Base-by-base conservation (phyloP, 176 grass and related monocot genomes). In the Oryza meridionalis region DNA sequence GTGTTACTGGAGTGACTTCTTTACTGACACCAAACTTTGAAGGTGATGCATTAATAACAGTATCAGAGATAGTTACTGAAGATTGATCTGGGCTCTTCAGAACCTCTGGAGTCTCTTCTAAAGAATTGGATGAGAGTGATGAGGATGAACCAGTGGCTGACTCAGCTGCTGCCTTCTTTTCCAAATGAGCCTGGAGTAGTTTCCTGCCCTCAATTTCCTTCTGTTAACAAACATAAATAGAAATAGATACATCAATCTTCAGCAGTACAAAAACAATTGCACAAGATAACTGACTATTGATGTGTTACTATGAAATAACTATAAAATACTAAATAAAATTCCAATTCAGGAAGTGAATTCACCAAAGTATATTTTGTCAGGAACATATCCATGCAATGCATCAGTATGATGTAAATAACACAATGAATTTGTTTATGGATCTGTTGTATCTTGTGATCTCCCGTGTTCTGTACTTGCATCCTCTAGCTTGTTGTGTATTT, bases 191-290 rank as follows among this genome's bases (percentile, higher is more conserved):
- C 80, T 90, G 79, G 33, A 90, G 83, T 69, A 90, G 75, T 84
- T 87, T 86, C 70, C 81, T 87, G 27, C 89, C 89, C 70, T 90
- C 84, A 84, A 84, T 84, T 86, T 90, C 88, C 69, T 83, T 90
- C 88, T 90, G 88, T n/a, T 83, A 80, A 90, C 38, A 90, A 42
- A 21, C 61, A 87, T 43, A 75, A 79, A 87, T 82, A 49, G 72
- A 89, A 67, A 86, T 69, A 75, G 42, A 75, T 31, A 37, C 55
- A 65, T 79, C 50, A 83, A 83, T 65, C 70, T 79, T 80, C 63
- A 67, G 44, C 24, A 9, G 46, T 58, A 80, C 55, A 78, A 29
- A 73, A 84, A 67, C 31, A 79, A 63, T 35, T 42, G 29, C 38
- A 32, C 38, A 82, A 75, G 66, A 77, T 69, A 47, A 59, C 11